These are phyloP conservation scores for Stephania yunnanensis DNA, from an alignment of 164 flowering plant genomes.

Conservation along the genomic window DNA sequence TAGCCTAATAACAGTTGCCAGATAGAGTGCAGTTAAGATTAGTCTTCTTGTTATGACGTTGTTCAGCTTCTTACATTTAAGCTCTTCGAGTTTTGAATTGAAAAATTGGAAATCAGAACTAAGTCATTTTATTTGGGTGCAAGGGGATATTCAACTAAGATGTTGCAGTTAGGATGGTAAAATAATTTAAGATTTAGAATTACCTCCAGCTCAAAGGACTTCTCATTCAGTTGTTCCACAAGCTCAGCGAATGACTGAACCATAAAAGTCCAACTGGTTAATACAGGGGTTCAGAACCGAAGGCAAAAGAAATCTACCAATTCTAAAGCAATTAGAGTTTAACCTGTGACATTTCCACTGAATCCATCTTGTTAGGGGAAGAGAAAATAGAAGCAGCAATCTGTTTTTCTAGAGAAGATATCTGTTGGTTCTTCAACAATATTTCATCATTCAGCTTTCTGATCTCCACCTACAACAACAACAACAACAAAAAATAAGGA, in stretches of 20 bases:
- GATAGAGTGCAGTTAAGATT: neutral
- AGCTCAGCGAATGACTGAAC: slow-evolving; percentile 74
- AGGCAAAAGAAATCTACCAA: slow-evolving; percentile 6
- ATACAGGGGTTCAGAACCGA: slow-evolving; percentile 7
- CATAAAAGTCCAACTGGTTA: slow-evolving; percentile 11
- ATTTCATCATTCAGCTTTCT: slow-evolving; percentile 67
- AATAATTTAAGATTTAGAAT: slow-evolving; percentile 12
- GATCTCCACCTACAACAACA: slow-evolving; percentile 53
- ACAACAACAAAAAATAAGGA: slow-evolving; percentile 10
- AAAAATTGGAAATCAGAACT: neutral
- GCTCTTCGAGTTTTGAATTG: neutral
- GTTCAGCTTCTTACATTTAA: neutral
- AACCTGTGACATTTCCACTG: slow-evolving; percentile 58
- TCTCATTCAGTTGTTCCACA: slow-evolving; percentile 74
- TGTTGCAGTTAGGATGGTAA: neutral
- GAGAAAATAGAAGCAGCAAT: slow-evolving; percentile 43
- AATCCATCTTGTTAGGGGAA: slow-evolving; percentile 42
- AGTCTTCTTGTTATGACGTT: too few species aligned
- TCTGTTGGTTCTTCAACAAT: slow-evolving; percentile 59
- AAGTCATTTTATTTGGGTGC: neutral
- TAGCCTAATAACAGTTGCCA: neutral
- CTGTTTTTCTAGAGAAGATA: slow-evolving; percentile 64
- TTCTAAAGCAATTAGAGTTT: slow-evolving; percentile 9
- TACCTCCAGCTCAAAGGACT: slow-evolving; percentile 98
- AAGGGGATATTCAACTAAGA: neutral